Percentiles rank a stretch among this genome's conserved stretches.
These are phyloP conservation scores for Colletotrichum acutatum DNA, from an alignment of 2,329 filamentous ascomycete species.

Conservation along the genomic window DNA sequence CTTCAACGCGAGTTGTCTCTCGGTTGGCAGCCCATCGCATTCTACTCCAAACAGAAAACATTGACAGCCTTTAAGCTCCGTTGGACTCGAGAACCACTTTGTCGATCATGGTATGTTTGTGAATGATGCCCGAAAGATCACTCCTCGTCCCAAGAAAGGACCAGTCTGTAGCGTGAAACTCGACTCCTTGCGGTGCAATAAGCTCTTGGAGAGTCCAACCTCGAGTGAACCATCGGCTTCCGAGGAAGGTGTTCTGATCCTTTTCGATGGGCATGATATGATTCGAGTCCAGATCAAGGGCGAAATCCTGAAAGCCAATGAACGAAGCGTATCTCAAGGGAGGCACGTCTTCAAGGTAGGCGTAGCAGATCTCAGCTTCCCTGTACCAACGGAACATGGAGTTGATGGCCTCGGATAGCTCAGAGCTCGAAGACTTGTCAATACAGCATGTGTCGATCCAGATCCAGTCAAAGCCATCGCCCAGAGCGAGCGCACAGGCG, in stretches of 20 bases:
- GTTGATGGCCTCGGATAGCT: not conserved
- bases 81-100: too few species aligned
- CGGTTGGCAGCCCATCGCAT: not conserved
- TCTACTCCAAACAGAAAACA: too few species aligned
- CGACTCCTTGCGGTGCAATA: too few species aligned
- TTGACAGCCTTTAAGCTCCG: too few species aligned
- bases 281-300: too few species aligned
- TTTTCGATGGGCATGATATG: too few species aligned
- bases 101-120: too few species aligned
- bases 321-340: not conserved
- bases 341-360: not conserved
- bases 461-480: not conserved
- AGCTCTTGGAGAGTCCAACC: not conserved
- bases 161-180: too few species aligned
- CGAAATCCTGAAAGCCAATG: not conserved
- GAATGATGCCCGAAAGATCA: too few species aligned
- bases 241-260: too few species aligned
- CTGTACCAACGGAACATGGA: slow-evolving; percentile 4
- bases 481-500: not conserved
- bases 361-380: not conserved
- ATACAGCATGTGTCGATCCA: slow-evolving; percentile 12
- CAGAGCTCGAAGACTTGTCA: not conserved
- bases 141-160: too few species aligned
- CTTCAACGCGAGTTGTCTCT: not conserved
- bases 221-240: not conserved